These are phyloP conservation scores for Nannochloropsis granulata DNA, from an alignment of 108 stramenopile species.

Conservation along the genomic window DNA sequence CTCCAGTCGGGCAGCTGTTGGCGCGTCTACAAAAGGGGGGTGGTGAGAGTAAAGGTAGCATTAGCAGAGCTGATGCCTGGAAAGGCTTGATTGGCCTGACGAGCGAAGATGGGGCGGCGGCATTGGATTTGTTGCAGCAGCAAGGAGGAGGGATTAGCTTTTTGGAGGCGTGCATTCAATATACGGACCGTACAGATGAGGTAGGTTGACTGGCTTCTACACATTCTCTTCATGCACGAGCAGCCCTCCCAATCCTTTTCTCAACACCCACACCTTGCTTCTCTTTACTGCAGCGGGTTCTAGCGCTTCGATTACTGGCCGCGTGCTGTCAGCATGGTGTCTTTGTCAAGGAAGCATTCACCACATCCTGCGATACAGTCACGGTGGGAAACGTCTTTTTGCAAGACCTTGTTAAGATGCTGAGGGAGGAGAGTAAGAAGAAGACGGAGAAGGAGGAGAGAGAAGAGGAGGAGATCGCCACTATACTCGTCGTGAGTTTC, in stretches of 20 bases:
- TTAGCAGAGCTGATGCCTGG: background rate
- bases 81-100: background rate
- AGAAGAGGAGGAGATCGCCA: background rate
- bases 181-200: background rate
- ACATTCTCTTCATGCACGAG: no score
- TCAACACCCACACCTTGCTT: background rate
- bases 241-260: no score
- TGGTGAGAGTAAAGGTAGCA: background rate
- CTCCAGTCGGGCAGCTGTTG: background rate
- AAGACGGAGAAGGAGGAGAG: background rate
- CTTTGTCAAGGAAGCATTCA: background rate
- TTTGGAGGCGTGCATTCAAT: background rate
- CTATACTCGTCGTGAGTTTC: background rate
- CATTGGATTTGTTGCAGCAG: background rate
- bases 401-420: background rate
- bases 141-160: background rate
- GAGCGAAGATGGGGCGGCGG: background rate
- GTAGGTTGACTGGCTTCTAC: background rate
- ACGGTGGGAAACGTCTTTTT: background rate
- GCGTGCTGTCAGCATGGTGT: background rate
- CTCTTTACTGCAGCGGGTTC: background rate
- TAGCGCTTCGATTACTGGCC: background rate
- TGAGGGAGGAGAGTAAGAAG: background rate
- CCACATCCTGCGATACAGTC: background rate
- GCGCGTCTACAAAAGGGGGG: background rate